These are phyloP conservation scores for Tripterygium wilfordii DNA, from an alignment of 177 flowering plant genomes.

Conservation along the genomic window DNA sequence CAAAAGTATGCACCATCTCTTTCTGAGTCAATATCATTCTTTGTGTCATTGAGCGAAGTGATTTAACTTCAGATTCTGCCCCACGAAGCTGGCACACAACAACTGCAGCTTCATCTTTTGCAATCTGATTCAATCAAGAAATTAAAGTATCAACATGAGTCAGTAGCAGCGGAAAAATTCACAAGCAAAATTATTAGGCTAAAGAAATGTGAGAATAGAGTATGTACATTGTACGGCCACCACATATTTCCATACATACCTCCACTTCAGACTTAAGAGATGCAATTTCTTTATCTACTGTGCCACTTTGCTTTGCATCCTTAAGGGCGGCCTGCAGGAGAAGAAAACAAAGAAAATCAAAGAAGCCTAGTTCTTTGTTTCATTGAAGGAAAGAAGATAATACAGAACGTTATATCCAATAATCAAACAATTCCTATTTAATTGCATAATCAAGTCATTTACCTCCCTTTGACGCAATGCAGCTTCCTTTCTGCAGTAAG, in stretches of 20 bases:
- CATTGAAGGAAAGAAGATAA: not conserved
- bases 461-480: conserved; percentile 97
- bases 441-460: too few relatives aligned
- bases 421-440: too few relatives aligned
- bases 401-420: too few relatives aligned
- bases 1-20: conserved; percentile 69
- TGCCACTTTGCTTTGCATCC: conserved; percentile 67
- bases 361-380: not conserved
- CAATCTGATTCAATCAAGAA: conserved; percentile 38
- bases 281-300: conserved; percentile 55
- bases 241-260: conserved; percentile 28
- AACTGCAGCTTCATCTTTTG: conserved; percentile 51
- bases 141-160: not conserved
- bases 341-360: not conserved
- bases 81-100: conserved; percentile 53
- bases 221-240: too few relatives aligned
- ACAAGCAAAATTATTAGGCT: too few relatives aligned
- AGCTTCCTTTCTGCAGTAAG: conserved; percentile 84
- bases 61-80: conserved; percentile 80
- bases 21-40: conserved; percentile 89
- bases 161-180: too few relatives aligned
- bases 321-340: conserved; percentile 69
- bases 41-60: conserved; percentile 84
- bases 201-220: too few relatives aligned
- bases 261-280: conserved; percentile 59